Percentiles rank a stretch among this genome's conserved stretches.
These are phyloP conservation scores for Dryas alaskensis DNA, from an alignment of 306 rosid species.

Conservation along the genomic window DNA sequence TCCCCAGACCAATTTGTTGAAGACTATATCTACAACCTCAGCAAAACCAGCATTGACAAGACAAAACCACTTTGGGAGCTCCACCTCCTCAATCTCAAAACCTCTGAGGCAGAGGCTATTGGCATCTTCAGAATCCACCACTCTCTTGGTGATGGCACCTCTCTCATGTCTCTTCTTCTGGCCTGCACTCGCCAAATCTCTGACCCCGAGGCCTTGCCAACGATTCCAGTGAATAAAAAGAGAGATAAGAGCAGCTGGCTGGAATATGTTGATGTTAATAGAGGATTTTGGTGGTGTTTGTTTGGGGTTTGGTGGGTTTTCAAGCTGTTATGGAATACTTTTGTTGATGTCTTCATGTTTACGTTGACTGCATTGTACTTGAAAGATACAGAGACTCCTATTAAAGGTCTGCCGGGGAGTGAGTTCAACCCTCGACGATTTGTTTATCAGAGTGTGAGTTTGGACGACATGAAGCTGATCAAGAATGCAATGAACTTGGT, in stretches of 20 bases:
- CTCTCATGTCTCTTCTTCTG: conserved; percentile 39
- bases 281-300: conserved; percentile 1
- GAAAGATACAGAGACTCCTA: conserved; percentile 33
- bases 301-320: conserved; percentile 28
- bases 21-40: conserved; percentile 32
- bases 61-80: conserved; percentile 39
- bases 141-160: conserved; percentile 44
- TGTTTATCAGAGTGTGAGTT: conserved; percentile 22
- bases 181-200: conserved; percentile 33
- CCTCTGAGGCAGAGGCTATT: conserved; percentile 26
- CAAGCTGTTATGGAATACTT: conserved; percentile 26
- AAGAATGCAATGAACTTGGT: conserved; percentile 37
- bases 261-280: not conserved
- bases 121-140: conserved; percentile 38
- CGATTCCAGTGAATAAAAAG: conserved; percentile 16
- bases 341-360: conserved; percentile 27
- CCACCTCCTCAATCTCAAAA: conserved; percentile 36
- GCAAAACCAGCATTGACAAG: conserved; percentile 32
- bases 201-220: conserved; percentile 34
- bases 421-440: conserved; percentile 26
- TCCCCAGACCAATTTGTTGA: conserved; percentile 26
- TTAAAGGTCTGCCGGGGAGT: conserved; percentile 14
- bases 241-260: not conserved
- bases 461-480: conserved; percentile 34
- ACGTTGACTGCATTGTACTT: conserved; percentile 17